Evolutionary conservation across 2,329 filamentous ascomycete species (phyloP), one percentile per base, ranked within the genome.

Genomic region (Penicillium sp.): DNA sequence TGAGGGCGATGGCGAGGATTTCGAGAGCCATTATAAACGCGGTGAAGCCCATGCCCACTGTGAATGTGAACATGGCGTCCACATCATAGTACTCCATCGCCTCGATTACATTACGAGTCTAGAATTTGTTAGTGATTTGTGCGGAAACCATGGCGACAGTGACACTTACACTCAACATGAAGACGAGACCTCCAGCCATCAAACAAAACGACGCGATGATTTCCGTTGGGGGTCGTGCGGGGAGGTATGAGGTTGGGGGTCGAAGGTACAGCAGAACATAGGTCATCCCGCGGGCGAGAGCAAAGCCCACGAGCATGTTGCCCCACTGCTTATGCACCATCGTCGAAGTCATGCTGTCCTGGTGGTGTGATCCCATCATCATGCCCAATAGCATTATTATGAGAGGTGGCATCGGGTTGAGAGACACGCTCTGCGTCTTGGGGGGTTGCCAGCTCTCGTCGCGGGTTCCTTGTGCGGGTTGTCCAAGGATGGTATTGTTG

Each of bases 311-410:
- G 36, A 96, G 75, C 50, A 96, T 74, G 55, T 80, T 80, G 16
- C 90, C 90, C 90, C 90, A 96, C 64, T 95, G 89, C 58, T 82
- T 82, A 67, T 96, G 90, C 32, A 96, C 77, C 85, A 92, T 95
- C 50, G 80, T 85, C 7, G 87, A 90, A 31, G 88, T 75, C 82
- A 87, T 86, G 42, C 80, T 85, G 17, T 72, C 62, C 61, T 95
- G 89, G 42, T 90, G 85, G 64, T 96, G 90, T 16, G 85, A 87
- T 57, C 84, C 84, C 90, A 96, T 96, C 85, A 95, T 92, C 60
- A 89, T 77, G 22, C 92, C 92, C 1, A 95, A 72, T 1, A 95
- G 71, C 41, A 95, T 71, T 50, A 96, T 90, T 32, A 95, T 77
- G 3, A 96, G 72, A 1, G 82, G 85, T 0, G 90, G 92, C 51